A percentile compares a stretch with the other conserved stretches of the same genome.
These are phyloP conservation scores for Vigna trinervia DNA, from an alignment of 306 rosid species.

Conservation along the genomic window DNA sequence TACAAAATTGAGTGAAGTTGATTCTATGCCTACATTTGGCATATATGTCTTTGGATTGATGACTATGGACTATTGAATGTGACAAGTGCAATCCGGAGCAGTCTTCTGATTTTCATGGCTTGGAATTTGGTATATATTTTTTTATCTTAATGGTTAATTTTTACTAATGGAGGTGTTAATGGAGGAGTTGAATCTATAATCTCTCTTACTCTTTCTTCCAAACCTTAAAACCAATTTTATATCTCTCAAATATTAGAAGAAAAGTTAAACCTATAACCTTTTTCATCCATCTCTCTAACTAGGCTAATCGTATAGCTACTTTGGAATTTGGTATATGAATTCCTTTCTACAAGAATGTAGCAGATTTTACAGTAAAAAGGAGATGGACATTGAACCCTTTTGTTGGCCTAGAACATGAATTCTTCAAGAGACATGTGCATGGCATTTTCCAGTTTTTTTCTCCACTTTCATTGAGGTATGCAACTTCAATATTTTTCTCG, in stretches of 20 bases:
- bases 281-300: too few relatives aligned
- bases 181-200: too few relatives aligned
- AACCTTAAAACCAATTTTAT: too few relatives aligned
- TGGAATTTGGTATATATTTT: background rate
- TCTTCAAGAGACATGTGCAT: background rate
- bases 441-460: background rate
- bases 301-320: too few relatives aligned
- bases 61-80: background rate
- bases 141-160: too few relatives aligned
- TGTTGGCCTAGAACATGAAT: background rate
- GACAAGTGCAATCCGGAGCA: background rate
- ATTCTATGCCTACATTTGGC: background rate
- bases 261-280: too few relatives aligned
- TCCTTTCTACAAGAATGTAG: background rate
- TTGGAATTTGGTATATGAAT: background rate
- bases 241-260: too few relatives aligned
- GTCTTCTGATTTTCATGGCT: conserved; percentile 12
- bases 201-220: too few relatives aligned
- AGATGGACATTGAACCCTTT: background rate
- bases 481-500: background rate
- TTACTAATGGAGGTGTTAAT: too few relatives aligned
- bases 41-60: background rate
- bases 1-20: background rate
- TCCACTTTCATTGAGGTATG: background rate
- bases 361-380: background rate